These are phyloP conservation scores for Neurospora sp. DNA, from an alignment of 495 filamentous ascomycete genomes.

Conservation along the genomic window DNA sequence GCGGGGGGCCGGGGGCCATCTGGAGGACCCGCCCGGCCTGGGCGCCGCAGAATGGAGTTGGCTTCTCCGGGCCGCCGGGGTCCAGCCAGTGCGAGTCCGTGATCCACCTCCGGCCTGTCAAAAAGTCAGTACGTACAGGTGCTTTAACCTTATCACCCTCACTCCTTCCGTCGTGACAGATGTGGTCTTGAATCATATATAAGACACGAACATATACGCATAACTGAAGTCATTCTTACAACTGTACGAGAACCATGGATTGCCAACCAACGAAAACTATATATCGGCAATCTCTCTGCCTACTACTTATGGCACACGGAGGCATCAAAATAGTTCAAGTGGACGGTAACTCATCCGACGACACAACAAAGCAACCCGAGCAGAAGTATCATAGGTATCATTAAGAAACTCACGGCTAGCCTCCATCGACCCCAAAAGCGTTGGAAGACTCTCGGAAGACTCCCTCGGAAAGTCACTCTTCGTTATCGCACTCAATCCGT, in stretches of 20 bases:
- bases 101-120: background rate
- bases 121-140: background rate
- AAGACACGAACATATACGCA: background rate
- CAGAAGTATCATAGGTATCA: background rate
- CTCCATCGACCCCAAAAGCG: background rate
- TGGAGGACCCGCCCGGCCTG: background rate
- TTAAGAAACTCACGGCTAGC: background rate
- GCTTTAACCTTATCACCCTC: background rate
- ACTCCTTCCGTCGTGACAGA: too few species aligned
- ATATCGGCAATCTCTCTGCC: background rate
- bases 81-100: background rate
- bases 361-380: background rate
- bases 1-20: conserved; percentile 1
- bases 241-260: background rate
- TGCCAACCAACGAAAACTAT: background rate
- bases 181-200: background rate
- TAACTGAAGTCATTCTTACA: background rate
- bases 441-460: background rate
- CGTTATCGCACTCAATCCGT: background rate
- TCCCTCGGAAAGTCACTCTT: background rate
- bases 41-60: background rate
- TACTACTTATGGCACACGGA: background rate
- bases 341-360: background rate
- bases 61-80: background rate
- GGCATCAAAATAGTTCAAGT: background rate